Evolutionary conservation across 495 filamentous ascomycete species (phyloP), one percentile per base, ranked within the genome.

Genomic region (Penicillium canariense): DNA sequence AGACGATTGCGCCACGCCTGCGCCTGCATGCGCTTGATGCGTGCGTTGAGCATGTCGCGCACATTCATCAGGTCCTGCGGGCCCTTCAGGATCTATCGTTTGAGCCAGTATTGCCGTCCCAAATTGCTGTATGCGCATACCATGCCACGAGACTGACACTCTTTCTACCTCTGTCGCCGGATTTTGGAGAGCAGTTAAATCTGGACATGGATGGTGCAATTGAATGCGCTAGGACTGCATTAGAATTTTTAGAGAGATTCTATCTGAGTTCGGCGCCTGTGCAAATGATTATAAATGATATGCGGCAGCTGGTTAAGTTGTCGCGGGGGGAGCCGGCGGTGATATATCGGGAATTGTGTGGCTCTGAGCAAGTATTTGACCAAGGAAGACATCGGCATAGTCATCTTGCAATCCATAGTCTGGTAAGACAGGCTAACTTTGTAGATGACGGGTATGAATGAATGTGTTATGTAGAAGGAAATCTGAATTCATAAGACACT

Each of bases 391-490:
- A 63, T 28, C 38, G 60, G 15, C 53, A 63, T 40, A 46, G 48
- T 34, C 52, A 59, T 39, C 46, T 63, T 10, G 56, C 60, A 5
- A 49, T 63, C 4, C 53, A 57, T 32, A 63, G 56, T 17, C 47
- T 63, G 17, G 34, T 63, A 5, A 52, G 52, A 28, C 60, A 63
- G 50, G 60, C 60, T 12, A 50, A 56, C 34, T 63, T 59, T 55
- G 47, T 59, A 20, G 60, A 59, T 51, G 60, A 54, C 17, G 52
- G 53, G 5, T 63, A 60, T 31, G 39, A 61, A n/a, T n/a, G n/a
- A n/a, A n/a, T n/a, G n/a, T n/a, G n/a, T n/a, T n/a, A n/a, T n/a
- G n/a, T n/a, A n/a, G n/a, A n/a, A n/a, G n/a, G n/a, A n/a, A n/a
- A n/a, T n/a, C n/a, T n/a, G n/a, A n/a, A n/a, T n/a, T n/a, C n/a